A percentile compares a stretch with the other conserved stretches of the same genome.
These are phyloP conservation scores for Lomentospora prolificans DNA, from an alignment of 2,329 filamentous ascomycete genomes.

Conservation along the genomic window DNA sequence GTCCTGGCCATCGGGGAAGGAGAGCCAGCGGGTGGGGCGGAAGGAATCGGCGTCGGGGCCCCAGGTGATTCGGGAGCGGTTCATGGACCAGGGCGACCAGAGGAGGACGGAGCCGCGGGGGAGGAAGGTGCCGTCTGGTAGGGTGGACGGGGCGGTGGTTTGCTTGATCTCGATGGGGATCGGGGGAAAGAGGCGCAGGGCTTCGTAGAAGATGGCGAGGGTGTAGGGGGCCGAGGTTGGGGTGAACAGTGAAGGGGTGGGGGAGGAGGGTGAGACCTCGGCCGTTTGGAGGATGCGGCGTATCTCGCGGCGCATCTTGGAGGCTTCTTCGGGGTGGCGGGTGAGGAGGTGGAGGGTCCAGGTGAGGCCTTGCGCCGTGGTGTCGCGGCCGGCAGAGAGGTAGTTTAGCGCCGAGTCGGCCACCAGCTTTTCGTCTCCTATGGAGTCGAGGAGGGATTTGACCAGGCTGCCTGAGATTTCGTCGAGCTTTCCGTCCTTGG, in stretches of 20 bases:
- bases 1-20: constrained; percentile 12
- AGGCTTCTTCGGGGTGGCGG: constrained; percentile 31
- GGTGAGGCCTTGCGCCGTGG: constrained; percentile 53
- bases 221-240: constrained; percentile 41
- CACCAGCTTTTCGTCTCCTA: constrained; percentile 44
- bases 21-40: constrained; percentile 47
- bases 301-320: constrained; percentile 34
- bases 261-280: constrained; percentile 10
- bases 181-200: constrained; percentile 51
- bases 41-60: constrained; percentile 46
- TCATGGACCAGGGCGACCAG: constrained; percentile 58
- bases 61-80: constrained; percentile 46
- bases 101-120: constrained; percentile 44
- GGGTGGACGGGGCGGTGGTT: constrained; percentile 35
- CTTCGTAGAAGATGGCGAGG: constrained; percentile 53
- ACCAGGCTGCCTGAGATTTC: constrained; percentile 46
- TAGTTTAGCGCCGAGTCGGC: constrained; percentile 58
- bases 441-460: constrained; percentile 47
- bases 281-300: constrained; percentile 7
- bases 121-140: constrained; percentile 52
- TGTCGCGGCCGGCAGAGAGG: constrained; percentile 55
- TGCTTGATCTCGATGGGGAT: constrained; percentile 60
- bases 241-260: constrained; percentile 23
- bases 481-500: constrained; percentile 8
- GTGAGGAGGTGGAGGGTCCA: constrained; percentile 55